Evolutionary conservation across 805 yeast genomes (phyloP), one percentile per base, ranked within the genome.

Genomic region (Saturnispora diversa): DNA sequence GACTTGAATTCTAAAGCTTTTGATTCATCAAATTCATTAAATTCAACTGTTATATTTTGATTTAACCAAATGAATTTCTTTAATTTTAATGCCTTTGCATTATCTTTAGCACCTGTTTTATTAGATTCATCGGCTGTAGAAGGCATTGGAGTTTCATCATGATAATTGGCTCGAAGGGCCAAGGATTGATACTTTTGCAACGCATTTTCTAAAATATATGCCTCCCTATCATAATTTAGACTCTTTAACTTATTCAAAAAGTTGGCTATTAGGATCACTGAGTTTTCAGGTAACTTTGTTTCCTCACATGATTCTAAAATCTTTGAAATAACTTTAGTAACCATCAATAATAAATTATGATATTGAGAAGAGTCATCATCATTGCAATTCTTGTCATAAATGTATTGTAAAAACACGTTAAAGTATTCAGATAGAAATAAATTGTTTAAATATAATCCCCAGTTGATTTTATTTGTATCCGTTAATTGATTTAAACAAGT

Each of bases 1-100:
- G 40, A 36, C 35, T 57, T 60, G 43, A 60, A 60, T 11, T 49
- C 47, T 10, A 48, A 44, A 22, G 58, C 43, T 25, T 59, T 58
- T 16, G 40, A 16, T 19, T 58, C 58, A 35, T 50, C 48, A 20
- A 52, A 48, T 2, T 53, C 45, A 1, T 51, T 16, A 47, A 49
- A 58, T 10, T 43, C 47, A 20, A 58, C 42, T 3, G 56, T 49
- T 10, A 57, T 40, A 26, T 56, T 58, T 19, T 59, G 56, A 12
- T 55, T 51, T 13, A 61, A 40, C 64, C 64, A 61, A 7, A 60
- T 35, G 9, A 56, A 47, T 31, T 60, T 59, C 35, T 54, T 55
- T 30, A 59, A 31, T 32, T 50, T 48, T 7, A 56, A 32, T 6
- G 50, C 24, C 28, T 52, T 58, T 5, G 24, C 13, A 32, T 34